phyloP scores from a whole-genome alignment of 2,329 filamentous ascomycete species.

The Ceratocystis ficicola region DNA sequence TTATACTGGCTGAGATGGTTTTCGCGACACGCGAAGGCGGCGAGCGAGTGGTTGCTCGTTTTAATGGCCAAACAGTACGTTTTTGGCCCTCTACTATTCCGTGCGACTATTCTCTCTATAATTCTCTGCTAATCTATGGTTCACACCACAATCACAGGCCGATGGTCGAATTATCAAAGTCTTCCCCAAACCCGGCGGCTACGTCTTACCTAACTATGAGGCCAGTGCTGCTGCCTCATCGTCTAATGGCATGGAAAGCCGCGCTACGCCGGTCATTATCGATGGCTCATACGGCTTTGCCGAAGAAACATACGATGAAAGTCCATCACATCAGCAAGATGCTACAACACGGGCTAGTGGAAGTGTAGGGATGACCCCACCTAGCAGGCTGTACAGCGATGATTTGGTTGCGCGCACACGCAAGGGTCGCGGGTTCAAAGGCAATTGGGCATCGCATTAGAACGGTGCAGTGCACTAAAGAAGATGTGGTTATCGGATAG shows the following conservation, averaged over 20 bases:
- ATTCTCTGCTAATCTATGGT: neutral
- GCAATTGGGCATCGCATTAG: neutral
- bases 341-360: neutral
- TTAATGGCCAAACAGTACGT: conserved; percentile 65
- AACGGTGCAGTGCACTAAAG: neutral
- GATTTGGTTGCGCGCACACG: conserved; percentile 29
- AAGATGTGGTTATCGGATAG: neutral
- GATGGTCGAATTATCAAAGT: conserved; percentile 64
- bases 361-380: too few relatives aligned
- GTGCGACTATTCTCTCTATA: neutral
- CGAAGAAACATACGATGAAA: conserved; percentile 34
- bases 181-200: conserved; percentile 50
- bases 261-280: conserved; percentile 29
- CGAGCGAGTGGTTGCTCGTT: conserved; percentile 60
- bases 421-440: conserved; percentile 24
- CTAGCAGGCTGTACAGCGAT: conserved; percentile 42
- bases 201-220: conserved; percentile 26
- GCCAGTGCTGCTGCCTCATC: conserved; percentile 25
- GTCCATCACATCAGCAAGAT: conserved; percentile 11
- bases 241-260: conserved; percentile 27
- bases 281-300: conserved; percentile 45
- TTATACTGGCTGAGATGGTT: conserved; percentile 65
- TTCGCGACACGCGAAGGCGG: conserved; percentile 62
- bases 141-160: conserved; percentile 37
- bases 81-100: neutral